phyloP scores from a whole-genome alignment of 176 grass and related monocot genomes.

The Hyparrhenia diplandra region DNA sequence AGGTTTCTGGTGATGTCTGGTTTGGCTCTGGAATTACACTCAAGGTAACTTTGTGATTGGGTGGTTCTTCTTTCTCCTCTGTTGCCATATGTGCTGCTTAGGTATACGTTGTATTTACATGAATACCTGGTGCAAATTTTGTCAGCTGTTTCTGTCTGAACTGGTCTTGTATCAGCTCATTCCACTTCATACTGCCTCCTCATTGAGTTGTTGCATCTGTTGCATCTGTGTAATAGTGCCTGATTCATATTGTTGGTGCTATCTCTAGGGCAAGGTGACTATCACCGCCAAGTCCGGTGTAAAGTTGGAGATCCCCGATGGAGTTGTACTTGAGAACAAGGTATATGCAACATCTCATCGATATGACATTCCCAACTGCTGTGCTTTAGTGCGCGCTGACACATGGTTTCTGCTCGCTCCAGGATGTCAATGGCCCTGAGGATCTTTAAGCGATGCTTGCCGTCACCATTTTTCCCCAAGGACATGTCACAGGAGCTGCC shows the following conservation, averaged over 20 bases:
- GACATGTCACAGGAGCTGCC: conserved; percentile 18
- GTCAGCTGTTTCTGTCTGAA: neutral
- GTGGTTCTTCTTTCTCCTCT: neutral
- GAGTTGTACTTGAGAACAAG: conserved; percentile 72
- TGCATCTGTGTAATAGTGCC: neutral
- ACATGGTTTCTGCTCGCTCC: neutral
- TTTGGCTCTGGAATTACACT: conserved; percentile 76
- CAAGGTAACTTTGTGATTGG: conserved; percentile 53
- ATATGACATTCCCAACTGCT: too few species aligned
- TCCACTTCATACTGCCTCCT: neutral
- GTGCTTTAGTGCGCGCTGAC: neutral
- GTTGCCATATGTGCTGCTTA: neutral
- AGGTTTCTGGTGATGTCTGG: conserved; percentile 93
- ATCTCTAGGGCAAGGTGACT: conserved; percentile 55
- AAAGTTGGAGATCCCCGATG: conserved; percentile 76
- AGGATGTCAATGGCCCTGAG: conserved; percentile 59
- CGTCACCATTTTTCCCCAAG: conserved; percentile 29
- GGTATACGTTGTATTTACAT: neutral
- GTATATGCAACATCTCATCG: neutral
- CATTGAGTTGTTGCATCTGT: neutral
- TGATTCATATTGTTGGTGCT: conserved; percentile 18
- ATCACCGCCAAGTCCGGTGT: conserved; percentile 60
- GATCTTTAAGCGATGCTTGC: conserved; percentile 45
- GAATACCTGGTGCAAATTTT: neutral
- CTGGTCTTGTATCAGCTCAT: neutral